A percentile compares a stretch with the other conserved stretches of the same genome.
Conservation (phyloP, 805 yeast species). For the Candida loeiensis region DNA sequence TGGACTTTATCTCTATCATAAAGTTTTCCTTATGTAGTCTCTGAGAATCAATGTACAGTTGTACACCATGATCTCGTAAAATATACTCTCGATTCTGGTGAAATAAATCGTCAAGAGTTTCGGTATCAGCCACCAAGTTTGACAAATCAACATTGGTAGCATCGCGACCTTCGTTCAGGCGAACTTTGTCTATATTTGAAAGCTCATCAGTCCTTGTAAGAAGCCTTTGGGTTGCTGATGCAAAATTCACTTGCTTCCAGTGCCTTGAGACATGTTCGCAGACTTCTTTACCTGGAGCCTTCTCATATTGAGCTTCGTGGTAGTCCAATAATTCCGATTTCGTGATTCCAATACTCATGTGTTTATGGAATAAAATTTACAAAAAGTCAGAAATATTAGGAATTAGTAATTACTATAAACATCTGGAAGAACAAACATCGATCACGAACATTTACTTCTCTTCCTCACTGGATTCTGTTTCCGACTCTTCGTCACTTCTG, state of each 20-base stretch:
- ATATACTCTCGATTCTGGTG: conserved; percentile 9
- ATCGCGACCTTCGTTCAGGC: neutral
- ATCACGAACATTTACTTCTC: conserved; percentile 8
- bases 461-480: conserved; percentile 25
- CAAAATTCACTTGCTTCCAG: too few species aligned
- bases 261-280: too few species aligned
- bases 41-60: conserved; percentile 17
- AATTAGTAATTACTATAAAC: too few species aligned
- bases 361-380: too few species aligned
- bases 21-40: conserved; percentile 21
- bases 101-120: conserved; percentile 15
- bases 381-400: too few species aligned
- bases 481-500: conserved; percentile 82
- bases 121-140: conserved; percentile 19
- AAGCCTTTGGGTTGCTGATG: too few species aligned
- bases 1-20: conserved; percentile 21
- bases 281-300: too few species aligned
- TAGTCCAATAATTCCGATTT: too few species aligned
- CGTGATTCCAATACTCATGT: too few species aligned
- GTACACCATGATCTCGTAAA: conserved; percentile 12
- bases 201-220: too few species aligned
- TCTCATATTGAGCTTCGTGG: too few species aligned
- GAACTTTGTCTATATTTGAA: neutral
- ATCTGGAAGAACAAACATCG: too few species aligned
- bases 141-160: conserved; percentile 9